phyloP scores from a whole-genome alignment of 1,139 yeast genomes.

The Scheffersomyces parashehatae region DNA sequence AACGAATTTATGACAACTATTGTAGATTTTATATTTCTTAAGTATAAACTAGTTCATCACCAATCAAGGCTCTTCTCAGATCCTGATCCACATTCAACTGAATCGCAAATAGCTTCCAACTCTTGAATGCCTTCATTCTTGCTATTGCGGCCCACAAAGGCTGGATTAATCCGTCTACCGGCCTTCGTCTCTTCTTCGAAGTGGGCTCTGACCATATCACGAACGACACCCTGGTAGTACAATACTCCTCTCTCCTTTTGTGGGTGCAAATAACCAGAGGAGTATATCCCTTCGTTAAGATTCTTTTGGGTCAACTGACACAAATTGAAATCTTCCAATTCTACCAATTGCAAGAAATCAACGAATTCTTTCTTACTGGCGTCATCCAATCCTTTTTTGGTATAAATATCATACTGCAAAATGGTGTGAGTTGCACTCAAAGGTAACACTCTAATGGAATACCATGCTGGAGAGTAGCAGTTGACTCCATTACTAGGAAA shows the following conservation, averaged over 20 bases:
- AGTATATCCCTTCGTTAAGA: slow-evolving; percentile 58
- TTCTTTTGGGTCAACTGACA: slow-evolving; percentile 61
- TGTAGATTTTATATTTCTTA: not conserved
- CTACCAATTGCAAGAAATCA: slow-evolving; percentile 61
- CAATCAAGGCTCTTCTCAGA: slow-evolving; percentile 9
- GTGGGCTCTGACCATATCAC: slow-evolving; percentile 60
- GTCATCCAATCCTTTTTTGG: slow-evolving; percentile 57
- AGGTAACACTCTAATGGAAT: slow-evolving; percentile 60
- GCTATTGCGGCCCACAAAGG: slow-evolving; percentile 40
- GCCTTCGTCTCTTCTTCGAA: slow-evolving; percentile 43
- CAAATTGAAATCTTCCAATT: slow-evolving; percentile 58
- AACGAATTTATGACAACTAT: not conserved
- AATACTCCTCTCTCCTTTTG: slow-evolving; percentile 59
- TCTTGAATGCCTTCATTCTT: slow-evolving; percentile 46
- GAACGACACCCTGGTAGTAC: slow-evolving; percentile 55
- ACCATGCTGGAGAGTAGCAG: slow-evolving; percentile 69
- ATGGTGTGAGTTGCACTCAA: slow-evolving; percentile 52
- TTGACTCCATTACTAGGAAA: slow-evolving; percentile 61
- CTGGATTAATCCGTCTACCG: slow-evolving; percentile 53
- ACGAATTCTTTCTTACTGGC: slow-evolving; percentile 58
- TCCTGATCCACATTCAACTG: slow-evolving; percentile 40
- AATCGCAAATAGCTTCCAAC: slow-evolving; percentile 49
- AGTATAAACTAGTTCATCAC: slow-evolving; percentile 1
- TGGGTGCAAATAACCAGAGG: slow-evolving; percentile 60
- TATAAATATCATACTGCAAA: slow-evolving; percentile 59